Evolutionary conservation across 2,329 filamentous ascomycete genomes (phyloP).

Genomic region (Cercospora zeae-maydis): DNA sequence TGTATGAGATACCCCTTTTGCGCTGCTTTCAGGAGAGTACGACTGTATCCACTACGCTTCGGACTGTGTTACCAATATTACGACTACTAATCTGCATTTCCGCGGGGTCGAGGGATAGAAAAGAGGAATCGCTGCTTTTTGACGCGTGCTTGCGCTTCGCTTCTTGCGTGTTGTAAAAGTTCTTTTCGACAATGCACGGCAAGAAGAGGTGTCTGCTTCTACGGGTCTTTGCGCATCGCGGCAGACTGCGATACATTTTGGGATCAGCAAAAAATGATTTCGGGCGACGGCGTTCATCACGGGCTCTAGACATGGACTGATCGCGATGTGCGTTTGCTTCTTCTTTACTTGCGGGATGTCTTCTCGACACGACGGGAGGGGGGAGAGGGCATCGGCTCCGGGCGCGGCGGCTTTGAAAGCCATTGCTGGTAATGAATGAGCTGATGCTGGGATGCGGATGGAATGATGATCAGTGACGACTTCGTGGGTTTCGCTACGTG

Average conservation of each 20-base stretch:
- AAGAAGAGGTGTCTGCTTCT: constrained; percentile 10
- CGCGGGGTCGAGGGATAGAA: constrained; percentile 13
- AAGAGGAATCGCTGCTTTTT: constrained; percentile 9
- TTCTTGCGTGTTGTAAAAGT: constrained; percentile 15
- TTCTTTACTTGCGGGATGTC: constrained; percentile 11
- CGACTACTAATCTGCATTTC: constrained; percentile 24
- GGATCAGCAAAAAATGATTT: constrained; percentile 4
- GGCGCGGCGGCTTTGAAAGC: constrained; percentile 1
- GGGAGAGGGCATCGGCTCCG: constrained; percentile 6
- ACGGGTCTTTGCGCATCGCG: not conserved
- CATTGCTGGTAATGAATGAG: not conserved
- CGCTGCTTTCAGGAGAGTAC: constrained; percentile 18
- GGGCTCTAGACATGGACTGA: constrained; percentile 14
- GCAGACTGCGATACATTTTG: constrained; percentile 13
- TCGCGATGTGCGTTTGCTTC: constrained; percentile 20
- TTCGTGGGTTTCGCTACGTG: constrained; percentile 10
- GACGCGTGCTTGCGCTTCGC: constrained; percentile 1
- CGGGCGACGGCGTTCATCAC: constrained; percentile 19
- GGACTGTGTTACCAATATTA: constrained; percentile 21
- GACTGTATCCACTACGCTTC: constrained; percentile 28
- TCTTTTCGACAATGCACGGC: constrained; percentile 12
- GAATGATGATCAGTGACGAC: constrained; percentile 8
- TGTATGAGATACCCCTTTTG: constrained; percentile 32
- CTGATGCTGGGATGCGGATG: not conserved
- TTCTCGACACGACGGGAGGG: not conserved